These are phyloP conservation scores for Lactarius akahatsu DNA, from an alignment of 768 basidiomycete species.

Conservation along the genomic window DNA sequence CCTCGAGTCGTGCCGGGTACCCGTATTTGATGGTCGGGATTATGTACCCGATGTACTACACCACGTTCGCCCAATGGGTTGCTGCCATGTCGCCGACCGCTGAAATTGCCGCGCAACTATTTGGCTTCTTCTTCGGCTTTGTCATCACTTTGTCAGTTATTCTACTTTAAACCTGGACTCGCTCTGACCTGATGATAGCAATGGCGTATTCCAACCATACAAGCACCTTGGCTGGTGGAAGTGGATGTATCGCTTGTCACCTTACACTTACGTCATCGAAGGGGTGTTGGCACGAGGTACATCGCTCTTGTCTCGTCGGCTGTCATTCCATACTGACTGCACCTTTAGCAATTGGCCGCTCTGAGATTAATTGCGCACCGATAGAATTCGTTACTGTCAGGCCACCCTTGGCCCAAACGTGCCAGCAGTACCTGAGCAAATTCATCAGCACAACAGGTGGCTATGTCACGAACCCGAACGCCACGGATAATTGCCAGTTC, in stretches of 20 bases:
- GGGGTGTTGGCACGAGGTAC: slow-evolving; percentile 46
- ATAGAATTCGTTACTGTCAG: slow-evolving; percentile 58
- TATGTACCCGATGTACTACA: slow-evolving; percentile 45
- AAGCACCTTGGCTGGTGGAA: slow-evolving; percentile 44
- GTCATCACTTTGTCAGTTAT: slow-evolving; percentile 43
- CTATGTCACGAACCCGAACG: slow-evolving; percentile 45
- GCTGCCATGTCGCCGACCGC: slow-evolving; percentile 45
- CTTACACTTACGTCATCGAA: slow-evolving; percentile 42
- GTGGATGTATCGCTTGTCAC: slow-evolving; percentile 42
- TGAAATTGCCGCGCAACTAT: slow-evolving; percentile 42
- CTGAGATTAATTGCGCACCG: slow-evolving; percentile 51
- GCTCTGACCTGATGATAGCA: slow-evolving; percentile 33
- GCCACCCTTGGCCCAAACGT: slow-evolving; percentile 48
- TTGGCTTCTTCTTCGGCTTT: slow-evolving; percentile 41
- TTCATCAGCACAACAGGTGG: slow-evolving; percentile 47
- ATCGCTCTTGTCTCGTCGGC: slow-evolving; percentile 21
- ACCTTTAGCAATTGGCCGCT: slow-evolving; percentile 48
- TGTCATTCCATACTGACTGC: slow-evolving; percentile 1
- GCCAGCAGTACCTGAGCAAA: slow-evolving; percentile 44
- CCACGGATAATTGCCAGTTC: slow-evolving; percentile 44
- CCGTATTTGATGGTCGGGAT: slow-evolving; percentile 42
- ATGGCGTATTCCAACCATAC: slow-evolving; percentile 50
- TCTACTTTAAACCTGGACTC: not conserved
- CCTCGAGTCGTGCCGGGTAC: slow-evolving; percentile 40
- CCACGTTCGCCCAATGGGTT: slow-evolving; percentile 43